Base-by-base conservation (phyloP, 306 rosid genomes). In the Cucumis cinereus region DNA sequence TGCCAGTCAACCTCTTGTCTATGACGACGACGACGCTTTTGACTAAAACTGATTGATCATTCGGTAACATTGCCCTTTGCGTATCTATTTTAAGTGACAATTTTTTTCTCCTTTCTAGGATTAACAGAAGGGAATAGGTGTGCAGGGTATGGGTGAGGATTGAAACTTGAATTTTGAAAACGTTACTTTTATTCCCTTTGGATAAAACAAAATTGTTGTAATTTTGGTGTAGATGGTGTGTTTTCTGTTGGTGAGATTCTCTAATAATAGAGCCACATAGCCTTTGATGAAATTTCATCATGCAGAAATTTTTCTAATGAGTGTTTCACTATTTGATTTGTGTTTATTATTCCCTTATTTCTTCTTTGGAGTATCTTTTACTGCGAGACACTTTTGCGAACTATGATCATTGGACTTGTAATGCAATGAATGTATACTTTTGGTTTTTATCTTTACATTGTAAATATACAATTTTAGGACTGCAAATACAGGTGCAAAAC, bases 1-100 rank as follows among this genome's bases (percentile, higher is more conserved):
- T 0, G 88, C 86, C n/a, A 76, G 73, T 71, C 96, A 87, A 81
- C 96, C 96, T 67, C 91, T 90, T 68, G 93, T 90, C 0, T 93
- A 90, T 58, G 91, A 88, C 4, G 96, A 90, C 19, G 96, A 90
- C 35, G 96, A 87, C 7, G 9, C 79, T 33, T 84, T 87, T 11
- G 73, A 66, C 1, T 66, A 66, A 24, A 20, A 22, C 85, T 24
- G 36, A 36, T 58, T 4, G 6, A 12, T 24, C 64, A 24, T 24
- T 19, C 24, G 19, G 19, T 58, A 36, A 24, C 0, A 19, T 4
- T 58, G 17, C 64, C 14, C 36, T 58, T 12, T 58, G 63, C 64
- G 13, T 23, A 11, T 58, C 36, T 58, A 24, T 58, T 24, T 58
- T 26, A 8, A 58, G 64, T 58, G 36, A 24, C 19, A 13, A 4